phyloP scores from a whole-genome alignment of 306 rosid genomes.

The Fragaria iinumae region DNA sequence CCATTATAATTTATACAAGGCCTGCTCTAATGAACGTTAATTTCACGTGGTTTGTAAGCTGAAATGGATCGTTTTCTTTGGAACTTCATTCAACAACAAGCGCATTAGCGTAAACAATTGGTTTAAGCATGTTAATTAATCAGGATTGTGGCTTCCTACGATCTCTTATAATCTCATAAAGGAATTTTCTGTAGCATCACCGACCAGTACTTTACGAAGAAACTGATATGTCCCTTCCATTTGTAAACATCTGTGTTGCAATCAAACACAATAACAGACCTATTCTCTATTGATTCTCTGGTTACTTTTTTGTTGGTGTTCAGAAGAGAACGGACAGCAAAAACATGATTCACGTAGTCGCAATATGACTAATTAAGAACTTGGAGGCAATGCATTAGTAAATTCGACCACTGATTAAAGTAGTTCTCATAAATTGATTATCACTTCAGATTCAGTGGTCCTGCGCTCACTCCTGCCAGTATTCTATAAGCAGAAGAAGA shows the following conservation, averaged over 20 bases:
- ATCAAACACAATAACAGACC: background rate
- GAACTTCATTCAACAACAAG: background rate
- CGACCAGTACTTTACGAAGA: background rate
- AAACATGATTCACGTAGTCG: slow-evolving; percentile 12
- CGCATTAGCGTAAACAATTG: background rate
- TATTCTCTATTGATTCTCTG: background rate
- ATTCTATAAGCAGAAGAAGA: background rate
- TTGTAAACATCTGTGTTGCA: background rate
- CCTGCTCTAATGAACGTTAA: background rate
- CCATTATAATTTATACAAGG: background rate
- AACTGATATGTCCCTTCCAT: background rate
- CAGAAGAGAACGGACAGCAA: background rate
- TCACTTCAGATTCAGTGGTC: background rate
- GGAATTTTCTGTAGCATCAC: background rate
- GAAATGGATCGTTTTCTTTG: background rate
- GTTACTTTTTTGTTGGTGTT: background rate
- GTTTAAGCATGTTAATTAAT: background rate
- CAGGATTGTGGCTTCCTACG: background rate
- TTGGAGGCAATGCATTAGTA: background rate
- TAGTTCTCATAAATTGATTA: background rate
- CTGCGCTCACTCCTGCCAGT: background rate
- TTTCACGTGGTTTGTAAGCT: slow-evolving; percentile 17
- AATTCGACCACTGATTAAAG: background rate
- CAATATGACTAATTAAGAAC: background rate
- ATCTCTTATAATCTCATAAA: background rate